Evolutionary conservation across 495 filamentous ascomycete species (phyloP), one percentile per base, ranked within the genome.

Genomic region (Cercophora sp.): DNA sequence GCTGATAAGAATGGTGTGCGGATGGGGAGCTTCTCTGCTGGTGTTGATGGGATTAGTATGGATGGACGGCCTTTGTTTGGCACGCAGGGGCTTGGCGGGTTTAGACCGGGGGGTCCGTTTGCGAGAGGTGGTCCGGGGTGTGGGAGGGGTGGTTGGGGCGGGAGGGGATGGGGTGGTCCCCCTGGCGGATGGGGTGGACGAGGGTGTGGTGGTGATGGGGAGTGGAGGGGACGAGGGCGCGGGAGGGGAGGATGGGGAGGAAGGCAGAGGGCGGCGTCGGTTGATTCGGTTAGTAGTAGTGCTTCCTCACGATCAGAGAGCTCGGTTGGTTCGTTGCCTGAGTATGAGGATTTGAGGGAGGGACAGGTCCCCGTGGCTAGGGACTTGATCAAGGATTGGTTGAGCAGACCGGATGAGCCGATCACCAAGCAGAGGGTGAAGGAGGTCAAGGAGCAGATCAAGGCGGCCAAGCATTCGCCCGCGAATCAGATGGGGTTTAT

Each of bases 271-370:
- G 58, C 59, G 3, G 52, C 29, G 54, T 51, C 48, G 6, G 35
- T 31, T 4, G 40, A 23, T 0, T 31, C 24, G 24, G 13, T 16
- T 0, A 18, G 35, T 1, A 41, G 35, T 1, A 29, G 35, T 1
- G 40, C 48, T 1, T 68, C 64, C 0, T 71, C 69, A 18, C 59
- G 61, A 6, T 72, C 72, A 1, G 68, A 61, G 27, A 68, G 68
- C 0, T 73, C 72, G 13, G 57, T 73, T 32, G 74, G 69, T 22
- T 74, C 71, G 29, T 71, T 78, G 8, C 73, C 74, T 2, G 73
- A 72, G 46, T 71, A 69, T 52, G 70, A 77, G 45, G 66, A 72
- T 34, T 64, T 79, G 0, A 57, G 57, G 8, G 71, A 73, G 29
- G 37, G 51, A 24, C 73, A 76, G 57, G 65, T 78, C 25, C 66